Conservation (phyloP, 805 yeast genomes). For the Zygoascus biomembranicola region DNA sequence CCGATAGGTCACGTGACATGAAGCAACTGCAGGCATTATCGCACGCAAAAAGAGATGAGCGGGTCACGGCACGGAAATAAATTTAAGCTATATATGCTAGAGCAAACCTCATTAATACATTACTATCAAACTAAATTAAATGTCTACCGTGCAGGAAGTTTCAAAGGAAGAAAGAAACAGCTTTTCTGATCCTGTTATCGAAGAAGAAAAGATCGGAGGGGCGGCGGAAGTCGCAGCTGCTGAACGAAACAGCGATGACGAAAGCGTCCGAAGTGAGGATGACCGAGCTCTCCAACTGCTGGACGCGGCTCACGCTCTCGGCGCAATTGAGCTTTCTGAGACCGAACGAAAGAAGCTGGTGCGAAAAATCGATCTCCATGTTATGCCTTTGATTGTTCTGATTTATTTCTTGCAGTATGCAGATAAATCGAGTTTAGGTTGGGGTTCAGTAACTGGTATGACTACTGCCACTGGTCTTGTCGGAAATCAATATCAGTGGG, state of each 20-base stretch:
- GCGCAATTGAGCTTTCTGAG: constrained; percentile 23
- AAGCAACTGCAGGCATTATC: no score
- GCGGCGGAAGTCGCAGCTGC: no score
- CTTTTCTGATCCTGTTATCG: neutral
- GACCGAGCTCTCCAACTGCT: constrained; percentile 9
- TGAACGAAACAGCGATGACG: neutral
- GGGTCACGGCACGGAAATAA: no score
- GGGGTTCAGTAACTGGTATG: constrained; percentile 44
- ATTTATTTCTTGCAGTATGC: constrained; percentile 13
- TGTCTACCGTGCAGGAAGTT: no score
- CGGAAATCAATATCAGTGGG: constrained; percentile 36
- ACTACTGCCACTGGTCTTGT: constrained; percentile 32
- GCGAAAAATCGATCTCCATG: constrained; percentile 17
- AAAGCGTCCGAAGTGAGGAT: neutral
- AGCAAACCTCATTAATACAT: no score
- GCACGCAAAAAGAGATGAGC: no score
- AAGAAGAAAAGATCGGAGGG: neutral
- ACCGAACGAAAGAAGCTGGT: constrained; percentile 22
- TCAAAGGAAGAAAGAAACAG: no score
- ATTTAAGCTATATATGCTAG: no score
- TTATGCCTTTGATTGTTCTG: constrained; percentile 12
- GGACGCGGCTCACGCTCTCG: constrained; percentile 7
- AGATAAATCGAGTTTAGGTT: constrained; percentile 45
- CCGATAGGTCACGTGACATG: no score
- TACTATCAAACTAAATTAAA: no score